Base-by-base conservation (phyloP, 371 early-diverging fungal genomes). In the Homolaphlyctis polyrhiza region DNA sequence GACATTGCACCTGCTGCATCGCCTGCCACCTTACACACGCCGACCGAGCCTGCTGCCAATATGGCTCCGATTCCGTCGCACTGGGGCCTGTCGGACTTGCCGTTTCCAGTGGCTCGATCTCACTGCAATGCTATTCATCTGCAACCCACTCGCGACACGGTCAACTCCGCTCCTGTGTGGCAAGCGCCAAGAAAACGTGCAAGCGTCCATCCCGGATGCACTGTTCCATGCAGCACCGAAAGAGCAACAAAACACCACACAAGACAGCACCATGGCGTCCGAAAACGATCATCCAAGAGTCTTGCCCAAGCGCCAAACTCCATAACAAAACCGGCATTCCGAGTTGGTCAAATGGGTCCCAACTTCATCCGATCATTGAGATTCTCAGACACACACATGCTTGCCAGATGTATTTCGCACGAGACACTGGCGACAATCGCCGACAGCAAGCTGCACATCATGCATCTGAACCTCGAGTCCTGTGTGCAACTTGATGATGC, bases 401-500 rank as follows among this genome's bases (percentile, higher is more conserved):
- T 47, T 3, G 4, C n/a, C 47, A 3, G 25, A 62, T 30, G 32
- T 18, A 35, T 49, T 23, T 18, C 30, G 6, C 52, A 28, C 34
- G 18, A 30, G 21, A 25, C 30, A 18, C 30, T 62, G 18, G 27
- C 62, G 0, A 13, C 35, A 32, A 43, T 62, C 1, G 52, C 62
- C 6, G 35, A 49, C 32, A 35, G 16, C 8, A 4, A 16, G 11
- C 62, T 49, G 16, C 33, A 13, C 21, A 21, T 65, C 4, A 23
- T 6, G 14, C 48, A 33, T 25, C 58, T 65, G 8, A n/a, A 23
- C 8, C 58, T 65, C 14, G 48, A 43, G 18, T 11, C 47, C 35
- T 58, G 58, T 29, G 35, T 13, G 13, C 18, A 45, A 5, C 60
- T 65, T 5, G 23, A 18, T 16, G 65, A 65, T 30, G 58, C 35